Evolutionary conservation across 495 filamentous ascomycete genomes (phyloP).

Genomic region (Annulohypoxylon nitens): DNA sequence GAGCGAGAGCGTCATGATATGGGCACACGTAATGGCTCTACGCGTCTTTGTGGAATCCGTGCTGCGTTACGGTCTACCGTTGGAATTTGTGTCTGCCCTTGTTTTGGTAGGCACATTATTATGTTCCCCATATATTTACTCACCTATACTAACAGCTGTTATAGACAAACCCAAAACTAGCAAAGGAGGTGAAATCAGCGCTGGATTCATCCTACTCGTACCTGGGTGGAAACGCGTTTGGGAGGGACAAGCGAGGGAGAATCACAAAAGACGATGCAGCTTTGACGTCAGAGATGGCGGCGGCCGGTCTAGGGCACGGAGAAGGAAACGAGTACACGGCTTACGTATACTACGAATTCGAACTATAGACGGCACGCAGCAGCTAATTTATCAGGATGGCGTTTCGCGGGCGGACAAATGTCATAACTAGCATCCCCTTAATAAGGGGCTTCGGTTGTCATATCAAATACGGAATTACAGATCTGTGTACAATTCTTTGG

Average conservation of each 20-base stretch:
- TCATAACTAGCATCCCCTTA: conserved; percentile 35
- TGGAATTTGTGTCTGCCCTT: conserved; percentile 87
- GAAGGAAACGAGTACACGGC: conserved; percentile 89
- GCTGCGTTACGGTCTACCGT: conserved; percentile 88
- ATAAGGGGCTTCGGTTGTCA: conserved; percentile 35
- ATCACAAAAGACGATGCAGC: conserved; percentile 87
- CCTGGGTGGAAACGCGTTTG: conserved; percentile 94
- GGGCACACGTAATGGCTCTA: conserved; percentile 90
- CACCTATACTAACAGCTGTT: conserved; percentile 38
- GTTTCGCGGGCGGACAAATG: conserved; percentile 35
- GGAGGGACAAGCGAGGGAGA: conserved; percentile 91
- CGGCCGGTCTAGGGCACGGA: conserved; percentile 65
- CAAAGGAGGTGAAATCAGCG: conserved; percentile 81
- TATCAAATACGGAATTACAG: conserved; percentile 5
- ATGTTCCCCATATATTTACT: background rate
- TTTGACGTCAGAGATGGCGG: conserved; percentile 82
- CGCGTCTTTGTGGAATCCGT: conserved; percentile 98
- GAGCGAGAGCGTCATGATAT: conserved; percentile 94
- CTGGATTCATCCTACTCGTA: conserved; percentile 92
- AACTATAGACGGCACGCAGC: conserved; percentile 53
- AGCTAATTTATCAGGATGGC: conserved; percentile 39
- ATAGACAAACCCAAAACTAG: conserved; percentile 84
- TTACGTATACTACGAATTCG: conserved; percentile 97
- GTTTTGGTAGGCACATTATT: conserved; percentile 74
- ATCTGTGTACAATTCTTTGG: conserved; percentile 37